Evolutionary conservation across 2,329 filamentous ascomycete genomes (phyloP).

Genomic region (Lecanosticta acicola): DNA sequence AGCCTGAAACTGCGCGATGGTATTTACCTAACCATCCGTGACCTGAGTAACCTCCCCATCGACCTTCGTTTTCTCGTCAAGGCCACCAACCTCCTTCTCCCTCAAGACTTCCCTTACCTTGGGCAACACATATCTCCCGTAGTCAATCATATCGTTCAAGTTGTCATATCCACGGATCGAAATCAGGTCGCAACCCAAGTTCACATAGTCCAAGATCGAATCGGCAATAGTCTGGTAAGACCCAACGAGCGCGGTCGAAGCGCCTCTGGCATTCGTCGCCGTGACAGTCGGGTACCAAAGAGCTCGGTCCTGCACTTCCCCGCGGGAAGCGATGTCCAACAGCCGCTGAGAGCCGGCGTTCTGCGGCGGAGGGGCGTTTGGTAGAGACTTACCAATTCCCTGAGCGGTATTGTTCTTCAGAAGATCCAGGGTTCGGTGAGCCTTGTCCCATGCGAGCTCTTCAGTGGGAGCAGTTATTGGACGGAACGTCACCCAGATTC

Average conservation of each 20-base stretch:
- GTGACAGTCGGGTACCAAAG: conserved; percentile 61
- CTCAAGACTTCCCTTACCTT: conserved; percentile 39
- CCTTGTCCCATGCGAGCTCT: conserved; percentile 58
- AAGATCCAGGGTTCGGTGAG: conserved; percentile 50
- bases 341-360: conserved; percentile 56
- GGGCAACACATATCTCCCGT: conserved; percentile 53
- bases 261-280: conserved; percentile 55
- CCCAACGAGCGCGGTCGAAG: conserved; percentile 55
- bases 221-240: conserved; percentile 50
- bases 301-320: conserved; percentile 56
- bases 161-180: conserved; percentile 59
- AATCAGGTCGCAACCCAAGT: conserved; percentile 53
- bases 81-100: conserved; percentile 9
- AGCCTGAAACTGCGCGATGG: too few relatives aligned
- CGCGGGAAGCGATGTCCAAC: conserved; percentile 51
- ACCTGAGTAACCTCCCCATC: not conserved
- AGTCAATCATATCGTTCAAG: conserved; percentile 55
- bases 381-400: conserved; percentile 20
- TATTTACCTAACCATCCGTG: not conserved
- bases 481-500: conserved; percentile 61
- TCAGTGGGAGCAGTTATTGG: conserved; percentile 58
- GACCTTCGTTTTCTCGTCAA: not conserved
- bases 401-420: conserved; percentile 41
- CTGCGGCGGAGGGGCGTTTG: conserved; percentile 42
- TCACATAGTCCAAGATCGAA: conserved; percentile 53